A percentile compares a stretch with the other conserved stretches of the same genome.
phyloP scores from a whole-genome alignment of 176 grass and related monocot genomes.

The Aegilops sharonensis region DNA sequence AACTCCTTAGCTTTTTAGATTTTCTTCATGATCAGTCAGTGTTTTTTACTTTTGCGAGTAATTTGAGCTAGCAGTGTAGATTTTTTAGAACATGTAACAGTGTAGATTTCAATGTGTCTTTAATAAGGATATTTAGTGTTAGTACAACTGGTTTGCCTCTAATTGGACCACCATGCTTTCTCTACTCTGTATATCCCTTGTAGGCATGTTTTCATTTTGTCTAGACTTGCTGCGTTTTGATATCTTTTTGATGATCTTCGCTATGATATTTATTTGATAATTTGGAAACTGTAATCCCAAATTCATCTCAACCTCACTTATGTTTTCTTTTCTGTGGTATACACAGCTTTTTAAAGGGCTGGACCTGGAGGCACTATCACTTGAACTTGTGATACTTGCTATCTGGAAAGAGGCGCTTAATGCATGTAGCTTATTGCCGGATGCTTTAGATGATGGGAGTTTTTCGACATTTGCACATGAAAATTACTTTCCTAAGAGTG shows the following conservation, averaged over 20 bases:
- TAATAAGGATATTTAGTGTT: background rate
- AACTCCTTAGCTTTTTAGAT: constrained; percentile 9
- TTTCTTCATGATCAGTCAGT: background rate
- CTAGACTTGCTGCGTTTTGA: background rate
- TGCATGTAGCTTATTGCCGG: constrained; percentile 43
- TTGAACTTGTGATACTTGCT: constrained; percentile 64
- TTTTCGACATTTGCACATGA: background rate
- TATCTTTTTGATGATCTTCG: background rate
- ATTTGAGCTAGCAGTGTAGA: background rate
- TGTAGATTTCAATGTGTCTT: background rate
- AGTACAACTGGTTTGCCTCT: background rate
- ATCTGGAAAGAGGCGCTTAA: constrained; percentile 62
- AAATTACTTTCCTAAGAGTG: constrained; percentile 26
- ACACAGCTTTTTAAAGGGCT: constrained; percentile 48
- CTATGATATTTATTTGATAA: constrained; percentile 10
- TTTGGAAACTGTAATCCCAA: background rate
- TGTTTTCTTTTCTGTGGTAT: constrained; percentile 8
- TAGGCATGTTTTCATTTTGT: background rate
- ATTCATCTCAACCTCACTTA: background rate
- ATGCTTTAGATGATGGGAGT: constrained; percentile 26
- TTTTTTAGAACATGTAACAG: background rate
- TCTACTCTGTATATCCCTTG: background rate
- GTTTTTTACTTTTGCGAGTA: background rate
- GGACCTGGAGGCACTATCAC: constrained; percentile 59
- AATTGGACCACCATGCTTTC: constrained; percentile 6